These are phyloP conservation scores for Platanthera zijinensis DNA, from an alignment of 106 monocot genomes.

Conservation along the genomic window DNA sequence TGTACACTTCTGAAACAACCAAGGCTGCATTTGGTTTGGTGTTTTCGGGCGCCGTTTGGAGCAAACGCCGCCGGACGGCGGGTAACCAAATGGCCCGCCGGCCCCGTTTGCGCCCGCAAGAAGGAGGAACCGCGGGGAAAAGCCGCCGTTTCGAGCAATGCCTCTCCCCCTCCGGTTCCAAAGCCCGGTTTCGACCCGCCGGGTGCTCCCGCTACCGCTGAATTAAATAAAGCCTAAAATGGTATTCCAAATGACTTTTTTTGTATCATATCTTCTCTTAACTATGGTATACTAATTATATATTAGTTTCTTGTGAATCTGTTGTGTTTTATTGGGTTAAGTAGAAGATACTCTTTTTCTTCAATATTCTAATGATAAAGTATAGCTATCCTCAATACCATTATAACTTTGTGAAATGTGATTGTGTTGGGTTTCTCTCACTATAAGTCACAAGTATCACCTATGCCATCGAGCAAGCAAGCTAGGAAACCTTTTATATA, in stretches of 20 bases:
- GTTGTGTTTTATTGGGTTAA: not conserved
- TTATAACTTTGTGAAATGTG: not conserved
- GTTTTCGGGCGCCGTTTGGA: too few species aligned
- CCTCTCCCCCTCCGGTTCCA: too few species aligned
- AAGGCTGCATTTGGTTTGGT: too few species aligned
- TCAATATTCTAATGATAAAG: not conserved
- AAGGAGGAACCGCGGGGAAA: too few species aligned
- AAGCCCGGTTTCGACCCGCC: too few species aligned
- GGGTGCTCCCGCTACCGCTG: too few species aligned
- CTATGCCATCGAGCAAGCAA: not conserved
- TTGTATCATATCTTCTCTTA: not conserved
- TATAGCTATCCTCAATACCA: not conserved
- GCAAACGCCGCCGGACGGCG: too few species aligned
- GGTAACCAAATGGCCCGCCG: too few species aligned
- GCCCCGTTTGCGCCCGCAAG: too few species aligned
- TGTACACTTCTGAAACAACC: not conserved
- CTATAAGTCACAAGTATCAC: not conserved
- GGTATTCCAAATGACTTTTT: not conserved
- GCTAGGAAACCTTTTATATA: too few species aligned
- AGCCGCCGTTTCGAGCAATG: too few species aligned
- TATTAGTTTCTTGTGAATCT: not conserved
- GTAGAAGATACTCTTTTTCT: not conserved
- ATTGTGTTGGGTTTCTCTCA: not conserved
- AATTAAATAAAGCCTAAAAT: not conserved
- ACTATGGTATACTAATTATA: not conserved